Conservation (phyloP, 1,139 yeast species). For the Meyerozyma carpophila region DNA sequence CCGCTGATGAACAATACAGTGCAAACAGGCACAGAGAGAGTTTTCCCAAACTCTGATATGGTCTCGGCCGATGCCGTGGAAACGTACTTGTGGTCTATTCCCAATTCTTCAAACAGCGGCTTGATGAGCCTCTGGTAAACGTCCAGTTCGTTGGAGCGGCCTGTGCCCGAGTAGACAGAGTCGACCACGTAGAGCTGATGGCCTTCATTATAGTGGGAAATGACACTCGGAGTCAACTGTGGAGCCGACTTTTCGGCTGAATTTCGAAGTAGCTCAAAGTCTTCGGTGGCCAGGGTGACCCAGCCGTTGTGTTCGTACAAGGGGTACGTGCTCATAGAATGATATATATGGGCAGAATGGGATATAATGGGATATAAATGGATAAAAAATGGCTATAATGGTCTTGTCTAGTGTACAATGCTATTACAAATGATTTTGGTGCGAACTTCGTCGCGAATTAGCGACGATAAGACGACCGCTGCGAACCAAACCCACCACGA, state of each 20-base stretch:
- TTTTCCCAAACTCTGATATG: slow-evolving; percentile 29
- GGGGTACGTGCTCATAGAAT: neutral
- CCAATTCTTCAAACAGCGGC: slow-evolving; percentile 39
- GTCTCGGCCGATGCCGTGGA: slow-evolving; percentile 31
- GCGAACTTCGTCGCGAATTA: neutral
- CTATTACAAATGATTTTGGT: neutral
- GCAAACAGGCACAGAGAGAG: slow-evolving; percentile 15
- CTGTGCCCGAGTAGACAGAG: slow-evolving; percentile 54
- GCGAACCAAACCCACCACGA: slow-evolving; percentile 2
- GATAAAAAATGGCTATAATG: too few relatives aligned
- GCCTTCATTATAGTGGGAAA: neutral
- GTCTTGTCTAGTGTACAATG: neutral
- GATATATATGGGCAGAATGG: too few relatives aligned
- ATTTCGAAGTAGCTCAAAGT: neutral
- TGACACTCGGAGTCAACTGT: neutral
- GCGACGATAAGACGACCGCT: slow-evolving; percentile 1
- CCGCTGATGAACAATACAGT: slow-evolving; percentile 71
- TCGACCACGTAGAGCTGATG: slow-evolving; percentile 29
- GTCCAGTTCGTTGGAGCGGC: slow-evolving; percentile 33
- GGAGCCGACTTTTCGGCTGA: neutral
- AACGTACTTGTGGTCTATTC: slow-evolving; percentile 31
- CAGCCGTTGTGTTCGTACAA: neutral
- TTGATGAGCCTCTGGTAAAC: slow-evolving; percentile 36
- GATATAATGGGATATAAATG: neutral
- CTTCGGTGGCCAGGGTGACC: neutral